phyloP scores from a whole-genome alignment of 306 rosid genomes.

The Argentina anserina region DNA sequence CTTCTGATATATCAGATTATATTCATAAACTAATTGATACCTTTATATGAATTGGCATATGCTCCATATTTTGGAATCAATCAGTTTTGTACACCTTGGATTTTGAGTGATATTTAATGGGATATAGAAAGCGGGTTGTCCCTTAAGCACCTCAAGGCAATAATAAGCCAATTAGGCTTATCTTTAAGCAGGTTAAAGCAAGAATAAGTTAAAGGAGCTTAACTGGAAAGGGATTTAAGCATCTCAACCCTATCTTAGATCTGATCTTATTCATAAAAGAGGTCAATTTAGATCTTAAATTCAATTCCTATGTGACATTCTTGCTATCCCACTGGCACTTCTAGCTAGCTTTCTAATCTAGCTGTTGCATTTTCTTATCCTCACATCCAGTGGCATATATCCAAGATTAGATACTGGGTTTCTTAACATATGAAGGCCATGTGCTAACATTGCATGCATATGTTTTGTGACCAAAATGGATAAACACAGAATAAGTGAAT shows the following conservation, averaged over 20 bases:
- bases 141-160: slow-evolving; percentile 4
- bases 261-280: neutral
- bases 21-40: neutral
- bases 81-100: neutral
- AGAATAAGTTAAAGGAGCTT: slow-evolving; percentile 6
- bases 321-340: neutral
- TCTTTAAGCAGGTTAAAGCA: neutral
- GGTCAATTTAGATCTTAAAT: neutral
- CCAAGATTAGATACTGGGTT: slow-evolving; percentile 14
- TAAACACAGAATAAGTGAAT: neutral
- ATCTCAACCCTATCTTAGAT: slow-evolving; percentile 27
- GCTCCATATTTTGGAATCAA: neutral
- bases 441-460: neutral
- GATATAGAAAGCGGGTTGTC: slow-evolving; percentile 1
- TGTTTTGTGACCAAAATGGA: neutral
- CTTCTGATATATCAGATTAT: neutral
- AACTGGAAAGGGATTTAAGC: slow-evolving; percentile 3
- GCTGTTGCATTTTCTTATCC: slow-evolving; percentile 14
- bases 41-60: neutral
- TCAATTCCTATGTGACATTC: slow-evolving; percentile 25
- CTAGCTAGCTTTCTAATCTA: neutral
- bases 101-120: neutral
- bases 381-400: slow-evolving; percentile 16
- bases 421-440: neutral
- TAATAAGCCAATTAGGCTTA: neutral